Evolutionary conservation across 352 stramenopile species (phyloP).

Genomic region (Thraustochytrium striatum): DNA sequence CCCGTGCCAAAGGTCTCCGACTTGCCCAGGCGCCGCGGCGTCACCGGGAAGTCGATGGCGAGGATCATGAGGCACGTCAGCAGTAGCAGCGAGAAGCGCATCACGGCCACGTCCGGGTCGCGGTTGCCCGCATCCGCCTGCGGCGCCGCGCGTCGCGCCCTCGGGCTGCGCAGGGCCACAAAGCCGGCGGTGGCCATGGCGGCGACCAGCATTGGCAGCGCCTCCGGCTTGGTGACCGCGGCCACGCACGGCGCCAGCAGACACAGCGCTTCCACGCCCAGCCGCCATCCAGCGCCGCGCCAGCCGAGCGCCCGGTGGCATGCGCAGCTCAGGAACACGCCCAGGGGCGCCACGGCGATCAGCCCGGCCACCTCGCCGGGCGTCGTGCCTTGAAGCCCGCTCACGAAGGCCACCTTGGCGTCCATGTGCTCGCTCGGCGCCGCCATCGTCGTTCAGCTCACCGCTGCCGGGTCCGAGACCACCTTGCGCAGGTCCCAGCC

Average conservation of each 20-base stretch:
- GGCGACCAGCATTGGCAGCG: neutral
- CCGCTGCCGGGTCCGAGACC: too few species aligned
- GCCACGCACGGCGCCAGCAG: neutral
- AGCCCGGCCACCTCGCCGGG: constrained; percentile 3
- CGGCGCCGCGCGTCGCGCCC: neutral
- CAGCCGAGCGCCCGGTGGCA: neutral
- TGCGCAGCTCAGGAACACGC: neutral
- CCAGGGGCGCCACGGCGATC: neutral
- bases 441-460: neutral
- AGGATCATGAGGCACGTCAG: constrained; percentile 81
- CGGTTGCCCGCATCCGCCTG: neutral
- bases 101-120: neutral
- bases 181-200: neutral
- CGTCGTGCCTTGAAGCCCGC: constrained; percentile 34
- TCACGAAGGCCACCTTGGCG: constrained; percentile 49
- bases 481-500: too few species aligned
- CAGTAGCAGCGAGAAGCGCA: constrained; percentile 46
- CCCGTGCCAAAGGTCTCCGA: constrained; percentile 91
- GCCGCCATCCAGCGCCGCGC: neutral
- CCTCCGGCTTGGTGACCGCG: neutral
- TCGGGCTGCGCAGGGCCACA: neutral
- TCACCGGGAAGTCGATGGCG: constrained; percentile 94
- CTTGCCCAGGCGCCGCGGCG: constrained; percentile 84
- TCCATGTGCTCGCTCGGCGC: constrained; percentile 8
- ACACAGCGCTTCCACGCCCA: constrained; percentile 9